These are phyloP conservation scores for Pseudocercospora fijiensis DNA, from an alignment of 2,329 filamentous ascomycete species.

Conservation along the genomic window DNA sequence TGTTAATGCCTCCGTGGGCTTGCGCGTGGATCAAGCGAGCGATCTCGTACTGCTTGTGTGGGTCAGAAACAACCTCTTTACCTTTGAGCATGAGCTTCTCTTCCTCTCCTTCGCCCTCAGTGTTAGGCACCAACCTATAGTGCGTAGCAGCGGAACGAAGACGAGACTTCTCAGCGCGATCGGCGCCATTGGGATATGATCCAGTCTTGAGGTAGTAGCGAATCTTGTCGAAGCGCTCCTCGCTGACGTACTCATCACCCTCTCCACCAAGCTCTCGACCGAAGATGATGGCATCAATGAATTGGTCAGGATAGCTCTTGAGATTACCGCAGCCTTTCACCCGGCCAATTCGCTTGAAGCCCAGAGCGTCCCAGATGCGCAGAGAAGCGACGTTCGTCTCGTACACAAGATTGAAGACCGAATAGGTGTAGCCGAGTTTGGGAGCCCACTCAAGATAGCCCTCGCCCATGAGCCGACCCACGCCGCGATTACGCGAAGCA, in stretches of 20 bases:
- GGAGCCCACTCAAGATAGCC: slow-evolving; percentile 55
- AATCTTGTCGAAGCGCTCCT: slow-evolving; percentile 98
- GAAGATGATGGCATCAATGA: slow-evolving; percentile 55
- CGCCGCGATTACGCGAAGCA: slow-evolving; percentile 49
- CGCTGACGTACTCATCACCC: slow-evolving; percentile 79
- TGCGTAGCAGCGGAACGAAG: slow-evolving; percentile 91
- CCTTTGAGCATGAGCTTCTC: slow-evolving; percentile 95
- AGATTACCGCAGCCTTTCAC: slow-evolving; percentile 59
- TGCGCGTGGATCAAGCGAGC: slow-evolving; percentile 71
- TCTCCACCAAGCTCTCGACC: slow-evolving; percentile 63
- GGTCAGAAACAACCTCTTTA: slow-evolving; percentile 93
- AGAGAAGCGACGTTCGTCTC: slow-evolving; percentile 90
- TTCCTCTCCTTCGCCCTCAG: slow-evolving; percentile 50
- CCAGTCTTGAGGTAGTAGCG: slow-evolving; percentile 93
- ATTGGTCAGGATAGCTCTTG: slow-evolving; percentile 48
- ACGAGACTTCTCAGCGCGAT: slow-evolving; percentile 92
- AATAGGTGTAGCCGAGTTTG: slow-evolving; percentile 77
- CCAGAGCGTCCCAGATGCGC: slow-evolving; percentile 86
- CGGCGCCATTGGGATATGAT: slow-evolving; percentile 88
- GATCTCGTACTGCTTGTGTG: slow-evolving; percentile 85
- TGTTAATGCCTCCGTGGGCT: slow-evolving; percentile 92
- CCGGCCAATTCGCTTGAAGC: slow-evolving; percentile 87
- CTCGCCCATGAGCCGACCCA: slow-evolving; percentile 54
- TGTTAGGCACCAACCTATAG: slow-evolving; percentile 70
- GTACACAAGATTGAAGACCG: slow-evolving; percentile 91